phyloP scores from a whole-genome alignment of 2,329 filamentous ascomycete genomes.

The Penicillium sp. region DNA sequence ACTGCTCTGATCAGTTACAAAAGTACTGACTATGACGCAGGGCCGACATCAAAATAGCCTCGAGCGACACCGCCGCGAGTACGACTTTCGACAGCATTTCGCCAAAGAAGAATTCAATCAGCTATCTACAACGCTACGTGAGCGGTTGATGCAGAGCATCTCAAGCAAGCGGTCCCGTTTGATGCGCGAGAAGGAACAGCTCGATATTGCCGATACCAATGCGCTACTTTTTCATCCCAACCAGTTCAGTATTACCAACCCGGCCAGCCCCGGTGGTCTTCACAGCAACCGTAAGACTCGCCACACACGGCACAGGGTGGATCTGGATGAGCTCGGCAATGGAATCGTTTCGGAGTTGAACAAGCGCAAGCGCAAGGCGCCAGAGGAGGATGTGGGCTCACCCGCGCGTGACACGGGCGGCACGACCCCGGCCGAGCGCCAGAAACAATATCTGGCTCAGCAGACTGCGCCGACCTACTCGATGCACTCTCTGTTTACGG shows the following conservation, averaged over 20 bases:
- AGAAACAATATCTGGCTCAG: slow-evolving; percentile 52
- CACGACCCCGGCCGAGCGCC: slow-evolving; percentile 49
- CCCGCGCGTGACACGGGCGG: slow-evolving; percentile 49
- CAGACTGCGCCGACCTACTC: slow-evolving; percentile 57
- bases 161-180: slow-evolving; percentile 54
- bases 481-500: slow-evolving; percentile 60
- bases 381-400: slow-evolving; percentile 55
- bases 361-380: slow-evolving; percentile 56
- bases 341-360: slow-evolving; percentile 46
- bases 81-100: slow-evolving; percentile 56
- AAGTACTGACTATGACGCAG: slow-evolving; percentile 32
- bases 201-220: slow-evolving; percentile 63
- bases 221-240: slow-evolving; percentile 60
- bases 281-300: slow-evolving; percentile 59
- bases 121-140: slow-evolving; percentile 55
- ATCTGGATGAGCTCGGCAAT: slow-evolving; percentile 49
- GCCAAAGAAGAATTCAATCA: slow-evolving; percentile 59
- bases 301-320: slow-evolving; percentile 55
- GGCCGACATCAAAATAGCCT: slow-evolving; percentile 54
- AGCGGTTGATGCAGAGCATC: slow-evolving; percentile 56
- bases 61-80: slow-evolving; percentile 52
- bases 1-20: background rate
- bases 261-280: slow-evolving; percentile 57
- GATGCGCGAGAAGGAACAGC: slow-evolving; percentile 61
- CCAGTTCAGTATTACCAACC: slow-evolving; percentile 61